Evolutionary conservation across 768 basidiomycete species (phyloP).

Genomic region (Cystofilobasidium bisporidii): DNA sequence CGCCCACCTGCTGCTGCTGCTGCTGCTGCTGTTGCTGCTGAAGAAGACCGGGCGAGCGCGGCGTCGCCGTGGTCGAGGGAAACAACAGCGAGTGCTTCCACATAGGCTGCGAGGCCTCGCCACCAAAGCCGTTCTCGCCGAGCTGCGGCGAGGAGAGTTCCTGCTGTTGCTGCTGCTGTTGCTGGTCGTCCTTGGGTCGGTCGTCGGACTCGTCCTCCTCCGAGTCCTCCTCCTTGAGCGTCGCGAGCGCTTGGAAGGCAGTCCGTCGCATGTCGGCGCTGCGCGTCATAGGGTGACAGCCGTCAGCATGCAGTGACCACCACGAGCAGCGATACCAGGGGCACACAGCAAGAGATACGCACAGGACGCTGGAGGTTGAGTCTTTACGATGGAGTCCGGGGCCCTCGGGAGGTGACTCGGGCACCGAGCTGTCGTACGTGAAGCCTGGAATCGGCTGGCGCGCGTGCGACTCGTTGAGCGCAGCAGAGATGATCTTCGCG

Average conservation of each 20-base stretch:
- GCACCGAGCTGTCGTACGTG: neutral
- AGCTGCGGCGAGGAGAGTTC: neutral
- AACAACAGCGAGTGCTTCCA: neutral
- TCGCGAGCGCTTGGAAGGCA: slow-evolving; percentile 17
- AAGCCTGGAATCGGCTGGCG: slow-evolving; percentile 7
- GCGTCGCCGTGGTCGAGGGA: neutral
- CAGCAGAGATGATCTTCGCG: slow-evolving; percentile 19
- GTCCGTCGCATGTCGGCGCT: slow-evolving; percentile 25
- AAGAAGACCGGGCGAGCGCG: neutral
- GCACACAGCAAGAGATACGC: neutral
- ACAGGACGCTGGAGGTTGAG: slow-evolving; percentile 10
- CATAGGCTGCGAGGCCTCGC: neutral
- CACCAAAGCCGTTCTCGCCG: neutral
- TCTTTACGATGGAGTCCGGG: neutral
- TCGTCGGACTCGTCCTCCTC: neutral
- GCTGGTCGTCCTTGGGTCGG: neutral
- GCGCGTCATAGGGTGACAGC: neutral
- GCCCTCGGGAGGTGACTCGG: neutral
- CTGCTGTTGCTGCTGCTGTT: neutral
- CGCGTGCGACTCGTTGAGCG: slow-evolving; percentile 9
- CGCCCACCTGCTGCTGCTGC: neutral
- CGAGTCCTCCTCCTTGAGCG: slow-evolving; percentile 17
- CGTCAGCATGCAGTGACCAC: neutral
- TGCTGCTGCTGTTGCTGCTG: neutral
- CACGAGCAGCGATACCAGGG: too few relatives aligned